Conservation (phyloP, 768 basidiomycete genomes). For the Serendipita sp. region DNA sequence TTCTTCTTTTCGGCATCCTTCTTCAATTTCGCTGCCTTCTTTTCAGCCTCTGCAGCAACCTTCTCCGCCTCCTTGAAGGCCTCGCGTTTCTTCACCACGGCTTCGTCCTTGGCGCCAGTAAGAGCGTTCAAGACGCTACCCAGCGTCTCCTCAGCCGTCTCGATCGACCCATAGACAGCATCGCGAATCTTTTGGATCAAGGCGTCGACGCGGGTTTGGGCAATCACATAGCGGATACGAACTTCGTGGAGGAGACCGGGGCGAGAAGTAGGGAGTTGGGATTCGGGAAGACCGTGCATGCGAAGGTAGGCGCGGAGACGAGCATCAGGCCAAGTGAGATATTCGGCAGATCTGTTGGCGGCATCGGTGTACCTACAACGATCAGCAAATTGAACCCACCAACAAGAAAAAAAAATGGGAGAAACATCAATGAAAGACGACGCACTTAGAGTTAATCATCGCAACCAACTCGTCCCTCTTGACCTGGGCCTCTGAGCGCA, state of each 20-base stretch:
- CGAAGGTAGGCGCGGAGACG: constrained; percentile 80
- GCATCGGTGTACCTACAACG: constrained; percentile 37
- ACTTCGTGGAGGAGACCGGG: constrained; percentile 73
- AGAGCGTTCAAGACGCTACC: constrained; percentile 23
- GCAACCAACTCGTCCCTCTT: constrained; percentile 64
- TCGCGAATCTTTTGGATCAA: constrained; percentile 49
- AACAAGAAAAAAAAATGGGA: constrained; percentile 5
- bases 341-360: constrained; percentile 35
- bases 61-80: constrained; percentile 17
- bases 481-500: constrained; percentile 38
- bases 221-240: constrained; percentile 65
- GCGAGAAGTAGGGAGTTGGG: constrained; percentile 44
- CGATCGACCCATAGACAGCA: constrained; percentile 48
- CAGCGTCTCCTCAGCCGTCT: constrained; percentile 66
- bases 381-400: not conserved
- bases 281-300: constrained; percentile 56
- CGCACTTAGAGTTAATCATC: constrained; percentile 55
- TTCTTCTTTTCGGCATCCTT: constrained; percentile 17
- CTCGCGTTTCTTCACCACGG: constrained; percentile 16
- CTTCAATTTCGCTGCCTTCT: constrained; percentile 15
- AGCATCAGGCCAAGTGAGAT: constrained; percentile 86
- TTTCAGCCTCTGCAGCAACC: constrained; percentile 18
- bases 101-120: constrained; percentile 16
- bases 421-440: not conserved
- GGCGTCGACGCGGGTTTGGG: constrained; percentile 38